These are phyloP conservation scores for Candida ipomoeae DNA, from an alignment of 805 yeast species.

Conservation along the genomic window DNA sequence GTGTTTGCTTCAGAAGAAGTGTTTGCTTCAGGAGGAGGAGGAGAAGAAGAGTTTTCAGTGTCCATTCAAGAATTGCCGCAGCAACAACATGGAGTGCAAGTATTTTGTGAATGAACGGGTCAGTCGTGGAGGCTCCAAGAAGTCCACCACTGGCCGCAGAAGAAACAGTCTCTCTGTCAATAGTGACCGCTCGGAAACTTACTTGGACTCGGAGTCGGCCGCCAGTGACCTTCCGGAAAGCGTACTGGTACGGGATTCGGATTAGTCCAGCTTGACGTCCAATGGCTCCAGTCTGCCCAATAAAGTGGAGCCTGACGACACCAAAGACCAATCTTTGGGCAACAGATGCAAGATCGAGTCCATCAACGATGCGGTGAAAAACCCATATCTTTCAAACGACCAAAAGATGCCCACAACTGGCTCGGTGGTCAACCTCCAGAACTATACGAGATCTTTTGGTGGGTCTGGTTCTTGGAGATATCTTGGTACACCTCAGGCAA, in stretches of 20 bases:
- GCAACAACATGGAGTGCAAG: conserved; percentile 44
- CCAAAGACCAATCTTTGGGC: not conserved
- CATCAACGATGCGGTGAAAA: not conserved
- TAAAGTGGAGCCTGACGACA: not conserved
- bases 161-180: not conserved
- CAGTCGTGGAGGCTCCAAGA: conserved; percentile 36
- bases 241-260: not conserved
- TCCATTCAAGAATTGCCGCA: conserved; percentile 48
- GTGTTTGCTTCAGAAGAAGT: no score
- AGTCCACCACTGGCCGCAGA: not conserved
- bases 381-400: not conserved
- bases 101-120: conserved; percentile 58
- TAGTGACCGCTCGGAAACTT: conserved; percentile 1
- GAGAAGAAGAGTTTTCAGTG: no score
- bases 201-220: conserved; percentile 2
- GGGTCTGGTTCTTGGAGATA: no score
- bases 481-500: no score
- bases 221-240: not conserved
- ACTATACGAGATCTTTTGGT: no score
- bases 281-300: conserved; percentile 3
- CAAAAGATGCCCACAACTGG: not conserved
- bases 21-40: no score
- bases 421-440: not conserved
- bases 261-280: not conserved
- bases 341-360: not conserved